Evolutionary conservation across 1,284 basidiomycete genomes (phyloP), one percentile per base, ranked within the genome.

Genomic region (Amylostereum areolatum): DNA sequence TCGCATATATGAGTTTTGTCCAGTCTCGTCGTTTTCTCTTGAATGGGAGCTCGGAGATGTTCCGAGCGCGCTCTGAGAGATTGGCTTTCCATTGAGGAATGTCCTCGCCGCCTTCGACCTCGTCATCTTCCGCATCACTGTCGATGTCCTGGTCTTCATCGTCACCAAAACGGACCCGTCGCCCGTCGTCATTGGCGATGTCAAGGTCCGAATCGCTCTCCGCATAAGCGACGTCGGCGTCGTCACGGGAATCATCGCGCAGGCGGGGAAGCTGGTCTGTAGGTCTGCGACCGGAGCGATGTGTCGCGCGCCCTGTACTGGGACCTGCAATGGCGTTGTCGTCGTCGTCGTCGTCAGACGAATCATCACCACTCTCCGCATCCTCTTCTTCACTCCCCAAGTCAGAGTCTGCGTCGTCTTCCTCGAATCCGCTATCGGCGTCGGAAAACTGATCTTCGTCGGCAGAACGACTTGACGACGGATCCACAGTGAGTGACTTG

Each of bases 1-100:
- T 81, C 39, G 78, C 75, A 66, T 98, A 98, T 48, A 98, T 92
- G 49, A 97, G 77, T 45, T 85, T 83, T 65, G 88, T 92, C 77
- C 94, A 89, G 62, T 97, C 83, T 47, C 71, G 69, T 52, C 69
- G 68, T 51, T 73, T 70, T 12, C 72, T 67, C 12, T 68, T 69
- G 9, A 76, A 66, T 3, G 67, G 65, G 10, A 70, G 65, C 10
- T 68, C 62, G 55, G 80, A 78, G 11, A 73, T 67, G 4, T 71
- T 69, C 10, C 74, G 70, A 0, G 91, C 91, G 48, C 78, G 76
- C 12, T 72, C 70, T 0, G 80, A 72, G 2, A 96, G 71, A 59
- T 88, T 77, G n/a, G 66, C 61, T 67, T 95, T 96, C 92, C 92
- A 96, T 55, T 70, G 71, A 0, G 90, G 90, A 52, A 72, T 70